phyloP scores from a whole-genome alignment of 176 grass and related monocot species.

The Dactylis glomerata region DNA sequence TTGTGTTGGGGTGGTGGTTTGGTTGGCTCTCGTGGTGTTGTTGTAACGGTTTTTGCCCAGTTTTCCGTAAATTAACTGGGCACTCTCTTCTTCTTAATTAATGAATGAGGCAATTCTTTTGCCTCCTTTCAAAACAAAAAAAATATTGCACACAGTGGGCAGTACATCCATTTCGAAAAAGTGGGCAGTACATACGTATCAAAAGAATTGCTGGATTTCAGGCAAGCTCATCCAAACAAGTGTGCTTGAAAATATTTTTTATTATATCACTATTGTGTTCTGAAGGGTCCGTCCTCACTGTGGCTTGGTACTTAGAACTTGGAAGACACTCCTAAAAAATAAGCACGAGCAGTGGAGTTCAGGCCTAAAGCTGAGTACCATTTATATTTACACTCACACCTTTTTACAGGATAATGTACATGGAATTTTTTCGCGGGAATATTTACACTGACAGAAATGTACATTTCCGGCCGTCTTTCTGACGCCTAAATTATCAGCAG shows the following conservation, averaged over 20 bases:
- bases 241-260: too few species aligned
- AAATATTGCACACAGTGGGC: too few species aligned
- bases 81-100: too few species aligned
- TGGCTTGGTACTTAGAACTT: background rate
- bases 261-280: background rate
- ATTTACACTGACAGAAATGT: constrained; percentile 18
- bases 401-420: background rate
- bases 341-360: constrained; percentile 17
- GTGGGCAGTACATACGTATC: background rate
- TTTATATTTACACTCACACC: background rate
- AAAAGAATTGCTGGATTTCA: background rate
- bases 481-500: constrained; percentile 24
- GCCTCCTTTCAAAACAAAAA: too few species aligned
- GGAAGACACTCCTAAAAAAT: background rate
- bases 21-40: too few species aligned
- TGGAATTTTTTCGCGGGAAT: background rate
- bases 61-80: too few species aligned
- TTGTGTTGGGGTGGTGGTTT: too few species aligned
- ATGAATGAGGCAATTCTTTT: too few species aligned
- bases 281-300: background rate
- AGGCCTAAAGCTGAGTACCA: background rate
- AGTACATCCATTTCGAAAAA: too few species aligned
- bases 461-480: background rate
- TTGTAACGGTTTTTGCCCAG: too few species aligned
- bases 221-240: background rate